phyloP scores from a whole-genome alignment of 495 filamentous ascomycete genomes.

The Parathielavia hyrcaniae region DNA sequence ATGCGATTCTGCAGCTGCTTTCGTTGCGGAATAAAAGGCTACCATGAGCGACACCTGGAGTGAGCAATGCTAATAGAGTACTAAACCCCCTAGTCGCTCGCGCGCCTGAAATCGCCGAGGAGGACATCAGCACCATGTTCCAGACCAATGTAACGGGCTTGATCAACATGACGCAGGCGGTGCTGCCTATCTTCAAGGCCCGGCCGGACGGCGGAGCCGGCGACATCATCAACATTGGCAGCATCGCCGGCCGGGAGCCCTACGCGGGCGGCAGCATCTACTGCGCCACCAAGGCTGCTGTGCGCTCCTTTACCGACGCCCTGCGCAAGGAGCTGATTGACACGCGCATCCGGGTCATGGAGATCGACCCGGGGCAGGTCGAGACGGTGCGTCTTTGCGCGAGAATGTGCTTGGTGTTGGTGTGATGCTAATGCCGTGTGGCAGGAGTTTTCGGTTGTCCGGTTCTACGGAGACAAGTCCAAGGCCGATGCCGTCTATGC shows the following conservation, averaged over 20 bases:
- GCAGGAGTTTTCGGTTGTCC: slow-evolving; percentile 87
- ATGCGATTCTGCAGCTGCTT: background rate
- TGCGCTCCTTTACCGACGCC: slow-evolving; percentile 82
- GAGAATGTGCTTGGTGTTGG: background rate
- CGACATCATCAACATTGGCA: slow-evolving; percentile 96
- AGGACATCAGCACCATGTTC: slow-evolving; percentile 85
- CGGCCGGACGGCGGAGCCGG: slow-evolving; percentile 71
- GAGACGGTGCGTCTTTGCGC: slow-evolving; percentile 64
- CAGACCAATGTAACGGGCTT: slow-evolving; percentile 88
- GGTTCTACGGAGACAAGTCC: slow-evolving; percentile 84
- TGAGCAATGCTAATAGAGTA: background rate
- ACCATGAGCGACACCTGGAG: background rate
- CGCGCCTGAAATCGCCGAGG: slow-evolving; percentile 73
- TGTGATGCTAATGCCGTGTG: background rate
- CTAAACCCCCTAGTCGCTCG: slow-evolving; percentile 52
- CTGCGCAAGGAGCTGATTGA: slow-evolving; percentile 84
- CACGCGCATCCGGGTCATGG: slow-evolving; percentile 80
- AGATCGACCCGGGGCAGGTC: slow-evolving; percentile 93
- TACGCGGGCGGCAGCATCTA: slow-evolving; percentile 92
- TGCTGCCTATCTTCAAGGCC: slow-evolving; percentile 78
- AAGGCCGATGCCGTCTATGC: slow-evolving; percentile 96
- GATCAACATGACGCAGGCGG: slow-evolving; percentile 94
- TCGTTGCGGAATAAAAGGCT: background rate
- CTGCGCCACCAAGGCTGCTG: slow-evolving; percentile 92
- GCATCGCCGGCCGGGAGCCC: slow-evolving; percentile 84